A percentile compares a stretch with the other conserved stretches of the same genome.
These are phyloP conservation scores for Elymus sibiricus DNA, from an alignment of 176 grass and related monocot species.

Conservation along the genomic window DNA sequence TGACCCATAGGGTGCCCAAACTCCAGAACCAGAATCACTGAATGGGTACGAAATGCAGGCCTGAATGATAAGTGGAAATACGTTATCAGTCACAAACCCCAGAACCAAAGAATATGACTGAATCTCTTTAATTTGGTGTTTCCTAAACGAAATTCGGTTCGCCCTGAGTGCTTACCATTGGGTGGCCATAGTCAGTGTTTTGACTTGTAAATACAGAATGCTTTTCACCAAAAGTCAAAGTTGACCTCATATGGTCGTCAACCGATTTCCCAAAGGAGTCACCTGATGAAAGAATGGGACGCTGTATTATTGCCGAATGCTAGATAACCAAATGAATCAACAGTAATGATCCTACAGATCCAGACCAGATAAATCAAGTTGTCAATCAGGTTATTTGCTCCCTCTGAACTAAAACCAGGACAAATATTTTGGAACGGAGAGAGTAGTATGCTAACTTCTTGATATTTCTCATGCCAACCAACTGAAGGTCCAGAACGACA, in stretches of 20 bases:
- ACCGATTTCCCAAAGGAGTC: slow-evolving; percentile 5
- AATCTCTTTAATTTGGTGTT: background rate
- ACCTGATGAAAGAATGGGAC: slow-evolving; percentile 26
- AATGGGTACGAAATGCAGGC: slow-evolving; percentile 43
- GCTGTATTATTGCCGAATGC: background rate
- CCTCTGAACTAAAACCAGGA: too few species aligned
- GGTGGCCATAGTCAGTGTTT: slow-evolving; percentile 37
- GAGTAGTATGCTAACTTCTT: background rate
- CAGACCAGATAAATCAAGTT: background rate
- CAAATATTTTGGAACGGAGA: too few species aligned
- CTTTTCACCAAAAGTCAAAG: slow-evolving; percentile 35
- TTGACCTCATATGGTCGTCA: slow-evolving; percentile 39
- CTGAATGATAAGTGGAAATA: slow-evolving; percentile 13
- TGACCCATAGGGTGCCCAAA: slow-evolving; percentile 38
- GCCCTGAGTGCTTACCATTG: slow-evolving; percentile 42
- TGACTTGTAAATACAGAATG: slow-evolving; percentile 37
- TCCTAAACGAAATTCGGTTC: background rate
- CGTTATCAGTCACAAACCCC: background rate
- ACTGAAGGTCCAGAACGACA: background rate
- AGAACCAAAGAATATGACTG: background rate
- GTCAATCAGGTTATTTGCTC: background rate
- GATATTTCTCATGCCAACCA: background rate
- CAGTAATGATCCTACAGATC: background rate
- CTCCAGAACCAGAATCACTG: slow-evolving; percentile 38
- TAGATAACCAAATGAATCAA: background rate